A percentile compares a stretch with the other conserved stretches of the same genome.
phyloP scores from a whole-genome alignment of 2,329 filamentous ascomycete species.

The Fusarium globosum region DNA sequence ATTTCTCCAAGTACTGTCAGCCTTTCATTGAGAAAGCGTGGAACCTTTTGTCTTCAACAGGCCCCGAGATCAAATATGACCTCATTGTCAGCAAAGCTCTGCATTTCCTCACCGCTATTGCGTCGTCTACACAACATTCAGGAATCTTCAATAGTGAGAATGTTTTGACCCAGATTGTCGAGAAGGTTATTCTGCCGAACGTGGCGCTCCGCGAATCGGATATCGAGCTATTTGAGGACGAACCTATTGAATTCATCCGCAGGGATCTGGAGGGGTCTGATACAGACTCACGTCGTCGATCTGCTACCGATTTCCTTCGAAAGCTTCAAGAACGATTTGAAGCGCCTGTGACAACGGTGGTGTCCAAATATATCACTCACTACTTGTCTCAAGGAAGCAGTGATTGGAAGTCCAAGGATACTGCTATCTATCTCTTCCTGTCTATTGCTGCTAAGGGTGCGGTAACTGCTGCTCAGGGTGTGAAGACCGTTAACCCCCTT shows the following conservation, averaged over 20 bases:
- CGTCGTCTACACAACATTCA: slow-evolving; percentile 80
- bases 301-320: slow-evolving; percentile 93
- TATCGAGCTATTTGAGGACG: slow-evolving; percentile 95
- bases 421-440: slow-evolving; percentile 95
- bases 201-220: slow-evolving; percentile 92
- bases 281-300: slow-evolving; percentile 89
- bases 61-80: slow-evolving; percentile 91
- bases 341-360: slow-evolving; percentile 83
- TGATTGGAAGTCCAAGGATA: slow-evolving; percentile 98
- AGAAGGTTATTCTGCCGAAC: slow-evolving; percentile 96
- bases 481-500: slow-evolving; percentile 87
- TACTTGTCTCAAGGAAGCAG: slow-evolving; percentile 83
- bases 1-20: slow-evolving; percentile 81
- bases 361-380: slow-evolving; percentile 86
- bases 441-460: slow-evolving; percentile 93
- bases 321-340: slow-evolving; percentile 92
- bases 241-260: slow-evolving; percentile 98
- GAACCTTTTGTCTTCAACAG: slow-evolving; percentile 88
- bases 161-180: slow-evolving; percentile 86
- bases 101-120: slow-evolving; percentile 92
- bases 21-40: slow-evolving; percentile 92
- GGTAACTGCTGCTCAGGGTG: slow-evolving; percentile 87
- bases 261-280: slow-evolving; percentile 96
- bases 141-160: slow-evolving; percentile 85
- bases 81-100: slow-evolving; percentile 93